Base-by-base conservation (phyloP, 192 early-diverging fungal species). In the Mortierella claussenii region DNA sequence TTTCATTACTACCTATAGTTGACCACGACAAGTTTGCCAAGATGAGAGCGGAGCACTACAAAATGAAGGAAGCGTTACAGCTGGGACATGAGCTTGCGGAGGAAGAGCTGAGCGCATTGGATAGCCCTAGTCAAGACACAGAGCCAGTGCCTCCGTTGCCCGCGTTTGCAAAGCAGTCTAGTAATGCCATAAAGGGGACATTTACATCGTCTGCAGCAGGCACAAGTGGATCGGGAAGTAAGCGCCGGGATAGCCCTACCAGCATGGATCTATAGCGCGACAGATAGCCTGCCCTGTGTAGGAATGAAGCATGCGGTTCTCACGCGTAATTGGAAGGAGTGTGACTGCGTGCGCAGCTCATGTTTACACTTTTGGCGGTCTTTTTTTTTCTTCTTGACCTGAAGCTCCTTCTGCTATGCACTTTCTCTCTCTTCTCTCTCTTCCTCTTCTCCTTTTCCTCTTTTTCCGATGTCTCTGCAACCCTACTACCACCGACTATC, bases 31-130 rank as follows among this genome's bases (percentile, higher is more conserved):
- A 87, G 74, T 99, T 99, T 80, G 85, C 84, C 40, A 82, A 86
- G 62, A 82, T 93, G 79, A 85, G 97, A 55, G 79, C 92, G 4
- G 79, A 91, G 50, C 97, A 99, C 69, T 99, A 99, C 79, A 89
- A 96, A 60, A 95, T 95, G 93, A 89, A 89, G 58, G 81, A 85
- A 17, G 91, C 90, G 26, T 69, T 94, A 47, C 53, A 82, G 67
- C 64, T 88, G 47, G 80, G 80, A 13, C 81, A 79, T 53, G 79
- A 85, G 24, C 58, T 89, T 34, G 81, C 86, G 20, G 85, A 90
- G 17, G 80, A 82, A 17, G 83, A 89, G 45, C 34, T 69, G 27
- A 31, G 17, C 5, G 50, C 68, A 4, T 4, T 61, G 33, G 58
- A 60, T 18, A 69, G 68, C n/a, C 68, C 68, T 13, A 46, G 15